Conservation (phyloP, 2,329 filamentous ascomycete species). For the Ophiostoma angusticollis region DNA sequence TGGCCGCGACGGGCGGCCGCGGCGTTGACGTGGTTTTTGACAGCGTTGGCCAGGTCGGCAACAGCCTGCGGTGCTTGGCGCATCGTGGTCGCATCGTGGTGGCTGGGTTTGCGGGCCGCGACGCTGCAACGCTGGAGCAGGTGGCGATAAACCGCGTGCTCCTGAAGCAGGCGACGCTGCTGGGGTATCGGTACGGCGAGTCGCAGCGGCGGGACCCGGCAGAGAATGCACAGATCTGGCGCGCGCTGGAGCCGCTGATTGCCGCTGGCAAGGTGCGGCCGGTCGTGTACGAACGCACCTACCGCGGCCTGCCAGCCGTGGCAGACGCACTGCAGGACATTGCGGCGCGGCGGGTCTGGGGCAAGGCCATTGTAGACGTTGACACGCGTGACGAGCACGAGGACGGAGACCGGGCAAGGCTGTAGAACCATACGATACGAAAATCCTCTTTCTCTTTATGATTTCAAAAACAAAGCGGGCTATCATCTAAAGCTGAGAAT, state of each 20-base stretch:
- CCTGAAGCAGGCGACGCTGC: conserved; percentile 37
- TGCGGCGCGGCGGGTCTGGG: conserved; percentile 35
- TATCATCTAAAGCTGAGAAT: conserved; percentile 2
- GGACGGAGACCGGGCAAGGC: not conserved
- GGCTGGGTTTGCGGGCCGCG: conserved; percentile 43
- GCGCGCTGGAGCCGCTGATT: conserved; percentile 35
- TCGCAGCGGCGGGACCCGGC: conserved; percentile 35
- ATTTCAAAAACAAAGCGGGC: not conserved
- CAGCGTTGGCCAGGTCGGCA: conserved; percentile 42
- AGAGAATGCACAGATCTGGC: conserved; percentile 36
- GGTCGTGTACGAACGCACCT: conserved; percentile 34
- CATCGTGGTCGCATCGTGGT: conserved; percentile 42
- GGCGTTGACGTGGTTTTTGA: conserved; percentile 48
- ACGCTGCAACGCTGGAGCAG: conserved; percentile 14
- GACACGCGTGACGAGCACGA: conserved; percentile 10
- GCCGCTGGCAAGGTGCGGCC: conserved; percentile 34
- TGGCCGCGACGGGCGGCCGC: conserved; percentile 30
- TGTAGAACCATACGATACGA: not conserved
- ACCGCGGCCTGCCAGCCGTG: conserved; percentile 36
- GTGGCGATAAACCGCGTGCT: conserved; percentile 42
- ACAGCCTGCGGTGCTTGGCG: conserved; percentile 39
- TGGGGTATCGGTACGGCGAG: conserved; percentile 47
- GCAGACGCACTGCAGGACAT: conserved; percentile 38
- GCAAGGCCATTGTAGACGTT: conserved; percentile 41
- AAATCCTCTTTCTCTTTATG: too few relatives aligned